Evolutionary conservation across 768 basidiomycete species (phyloP).

Genomic region (Baorangia bicolor): DNA sequence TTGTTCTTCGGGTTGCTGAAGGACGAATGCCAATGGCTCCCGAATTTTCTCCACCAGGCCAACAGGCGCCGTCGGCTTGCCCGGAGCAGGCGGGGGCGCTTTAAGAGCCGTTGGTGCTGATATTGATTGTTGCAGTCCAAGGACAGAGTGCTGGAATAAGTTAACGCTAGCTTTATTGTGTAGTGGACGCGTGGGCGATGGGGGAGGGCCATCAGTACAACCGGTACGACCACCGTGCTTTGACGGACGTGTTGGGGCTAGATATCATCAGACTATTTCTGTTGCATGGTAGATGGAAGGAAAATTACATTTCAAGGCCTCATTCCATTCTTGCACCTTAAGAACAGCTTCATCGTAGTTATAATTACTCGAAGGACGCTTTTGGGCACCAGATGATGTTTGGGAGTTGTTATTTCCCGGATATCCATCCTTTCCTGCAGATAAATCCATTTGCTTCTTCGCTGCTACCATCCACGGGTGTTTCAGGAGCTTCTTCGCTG

Average conservation of each 20-base stretch:
- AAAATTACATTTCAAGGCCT: slow-evolving; percentile 80
- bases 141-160: slow-evolving; percentile 32
- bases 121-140: slow-evolving; percentile 36
- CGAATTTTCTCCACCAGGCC: slow-evolving; percentile 39
- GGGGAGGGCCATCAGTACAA: slow-evolving; percentile 39
- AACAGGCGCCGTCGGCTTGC: slow-evolving; percentile 25
- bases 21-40: slow-evolving; percentile 60
- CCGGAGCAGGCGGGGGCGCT: slow-evolving; percentile 14
- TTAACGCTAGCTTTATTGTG: slow-evolving; percentile 28
- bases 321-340: slow-evolving; percentile 98
- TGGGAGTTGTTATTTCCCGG: slow-evolving; percentile 34
- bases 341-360: slow-evolving; percentile 93
- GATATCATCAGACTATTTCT: slow-evolving; percentile 3
- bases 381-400: slow-evolving; percentile 35
- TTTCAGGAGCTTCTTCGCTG: slow-evolving; percentile 85
- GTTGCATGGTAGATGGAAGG: slow-evolving; percentile 15
- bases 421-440: slow-evolving; percentile 29
- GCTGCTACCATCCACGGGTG: slow-evolving; percentile 97
- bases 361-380: slow-evolving; percentile 69
- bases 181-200: slow-evolving; percentile 40
- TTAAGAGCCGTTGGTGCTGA: slow-evolving; percentile 32
- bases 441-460: slow-evolving; percentile 62
- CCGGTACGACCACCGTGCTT: slow-evolving; percentile 54
- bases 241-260: slow-evolving; percentile 74
- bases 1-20: slow-evolving; percentile 79